Evolutionary conservation across 2,329 filamentous ascomycete genomes (phyloP).

Genomic region (Didymella keratinophila): DNA sequence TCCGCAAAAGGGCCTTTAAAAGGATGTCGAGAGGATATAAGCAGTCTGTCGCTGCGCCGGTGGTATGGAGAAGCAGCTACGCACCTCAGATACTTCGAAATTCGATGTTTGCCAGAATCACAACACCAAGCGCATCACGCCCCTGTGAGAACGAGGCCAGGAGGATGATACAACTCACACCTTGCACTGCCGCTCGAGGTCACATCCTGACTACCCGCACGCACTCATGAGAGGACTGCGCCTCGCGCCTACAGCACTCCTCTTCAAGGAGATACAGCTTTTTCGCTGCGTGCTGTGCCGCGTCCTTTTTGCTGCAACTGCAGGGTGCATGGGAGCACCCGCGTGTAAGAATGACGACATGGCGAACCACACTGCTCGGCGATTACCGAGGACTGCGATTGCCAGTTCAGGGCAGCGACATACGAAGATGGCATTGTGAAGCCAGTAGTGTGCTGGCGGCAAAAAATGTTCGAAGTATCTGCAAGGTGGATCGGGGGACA

Average conservation of each 20-base stretch:
- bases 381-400: not conserved
- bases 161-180: conserved; percentile 23
- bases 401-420: conserved; percentile 5
- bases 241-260: conserved; percentile 20
- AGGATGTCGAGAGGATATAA: conserved; percentile 37
- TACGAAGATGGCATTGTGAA: not conserved
- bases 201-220: conserved; percentile 12
- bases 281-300: conserved; percentile 15
- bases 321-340: conserved; percentile 5
- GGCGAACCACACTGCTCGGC: not conserved
- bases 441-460: not conserved
- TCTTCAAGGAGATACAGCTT: conserved; percentile 17
- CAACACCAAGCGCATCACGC: conserved; percentile 16
- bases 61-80: conserved; percentile 2
- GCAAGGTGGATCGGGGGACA: conserved; percentile 5
- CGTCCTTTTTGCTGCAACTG: conserved; percentile 4
- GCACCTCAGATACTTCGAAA: not conserved
- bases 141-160: conserved; percentile 26
- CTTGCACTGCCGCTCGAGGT: conserved; percentile 26
- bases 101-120: conserved; percentile 1
- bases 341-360: conserved; percentile 2
- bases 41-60: conserved; percentile 27
- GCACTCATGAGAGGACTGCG: conserved; percentile 23
- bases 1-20: conserved; percentile 49
- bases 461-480: conserved; percentile 3